Conservation (phyloP, 1,139 yeast genomes). For the Barnettozyma hawaiiensis region DNA sequence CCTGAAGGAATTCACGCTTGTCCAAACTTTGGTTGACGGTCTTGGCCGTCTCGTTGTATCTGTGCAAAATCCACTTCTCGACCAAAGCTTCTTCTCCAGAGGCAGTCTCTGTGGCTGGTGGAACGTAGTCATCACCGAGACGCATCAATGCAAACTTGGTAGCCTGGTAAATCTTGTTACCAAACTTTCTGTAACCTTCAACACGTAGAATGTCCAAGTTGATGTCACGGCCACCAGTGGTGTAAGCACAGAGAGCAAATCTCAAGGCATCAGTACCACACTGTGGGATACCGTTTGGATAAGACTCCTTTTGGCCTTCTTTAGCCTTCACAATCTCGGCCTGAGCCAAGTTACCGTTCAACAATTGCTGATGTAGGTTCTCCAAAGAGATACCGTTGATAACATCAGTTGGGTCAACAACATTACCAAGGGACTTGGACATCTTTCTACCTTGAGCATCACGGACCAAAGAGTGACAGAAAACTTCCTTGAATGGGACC, state of each 20-base stretch:
- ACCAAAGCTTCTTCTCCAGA: slow-evolving; percentile 87
- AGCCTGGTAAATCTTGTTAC: slow-evolving; percentile 98
- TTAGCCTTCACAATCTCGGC: slow-evolving; percentile 83
- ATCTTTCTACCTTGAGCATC: slow-evolving; percentile 99
- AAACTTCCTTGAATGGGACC: slow-evolving; percentile 91
- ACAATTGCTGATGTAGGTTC: slow-evolving; percentile 71
- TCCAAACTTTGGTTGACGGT: slow-evolving; percentile 64
- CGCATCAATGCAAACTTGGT: slow-evolving; percentile 94
- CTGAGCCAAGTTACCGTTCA: slow-evolving; percentile 82
- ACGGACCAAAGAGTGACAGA: slow-evolving; percentile 97
- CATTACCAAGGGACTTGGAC: slow-evolving; percentile 97
- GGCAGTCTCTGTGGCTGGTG: slow-evolving; percentile 57
- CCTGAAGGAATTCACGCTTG: slow-evolving; percentile 79
- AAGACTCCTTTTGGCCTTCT: slow-evolving; percentile 81
- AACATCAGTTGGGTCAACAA: slow-evolving; percentile 92
- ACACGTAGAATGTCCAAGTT: slow-evolving; percentile 94
- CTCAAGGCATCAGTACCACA: slow-evolving; percentile 99
- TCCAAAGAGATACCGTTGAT: slow-evolving; percentile 81
- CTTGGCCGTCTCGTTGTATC: slow-evolving; percentile 66
- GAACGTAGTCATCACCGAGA: slow-evolving; percentile 81
- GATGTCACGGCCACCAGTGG: slow-evolving; percentile 98
- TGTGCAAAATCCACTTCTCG: slow-evolving; percentile 94
- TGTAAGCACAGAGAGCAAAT: slow-evolving; percentile 96
- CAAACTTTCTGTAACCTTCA: slow-evolving; percentile 98
- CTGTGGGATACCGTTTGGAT: slow-evolving; percentile 97